Conservation (phyloP, 1,139 yeast genomes). For the Yamadazyma atlantica region DNA sequence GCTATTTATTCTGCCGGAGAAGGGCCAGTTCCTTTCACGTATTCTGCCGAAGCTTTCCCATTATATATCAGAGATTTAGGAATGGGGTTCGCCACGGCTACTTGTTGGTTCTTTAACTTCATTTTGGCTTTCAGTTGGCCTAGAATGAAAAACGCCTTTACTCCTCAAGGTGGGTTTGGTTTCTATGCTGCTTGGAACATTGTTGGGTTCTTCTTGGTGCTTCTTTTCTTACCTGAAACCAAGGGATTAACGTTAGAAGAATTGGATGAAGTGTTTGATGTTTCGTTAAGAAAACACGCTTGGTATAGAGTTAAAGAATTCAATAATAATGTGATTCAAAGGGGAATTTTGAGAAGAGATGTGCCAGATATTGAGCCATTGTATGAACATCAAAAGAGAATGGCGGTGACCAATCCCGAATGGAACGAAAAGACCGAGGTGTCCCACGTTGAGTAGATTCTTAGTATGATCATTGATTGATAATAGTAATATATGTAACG, state of each 20-base stretch:
- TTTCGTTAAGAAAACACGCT: slow-evolving; percentile 55
- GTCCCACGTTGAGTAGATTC: slow-evolving; percentile 45
- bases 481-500: background rate
- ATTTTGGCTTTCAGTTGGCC: slow-evolving; percentile 86
- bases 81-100: slow-evolving; percentile 82
- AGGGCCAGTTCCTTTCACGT: slow-evolving; percentile 91
- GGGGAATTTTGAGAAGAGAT: slow-evolving; percentile 35
- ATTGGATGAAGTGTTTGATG: slow-evolving; percentile 67
- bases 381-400: slow-evolving; percentile 46
- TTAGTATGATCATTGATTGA: too few relatives aligned
- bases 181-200: slow-evolving; percentile 90
- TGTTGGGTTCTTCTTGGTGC: slow-evolving; percentile 67
- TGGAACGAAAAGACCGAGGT: slow-evolving; percentile 62
- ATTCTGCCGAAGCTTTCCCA: slow-evolving; percentile 84
- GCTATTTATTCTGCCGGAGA: slow-evolving; percentile 81
- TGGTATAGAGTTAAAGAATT: slow-evolving; percentile 49
- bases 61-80: slow-evolving; percentile 83
- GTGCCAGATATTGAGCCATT: slow-evolving; percentile 53
- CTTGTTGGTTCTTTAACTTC: slow-evolving; percentile 85
- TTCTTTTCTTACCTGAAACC: slow-evolving; percentile 70
- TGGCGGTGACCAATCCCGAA: slow-evolving; percentile 59
- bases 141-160: slow-evolving; percentile 61
- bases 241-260: slow-evolving; percentile 71
- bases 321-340: slow-evolving; percentile 41
- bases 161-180: slow-evolving; percentile 83